A percentile compares a stretch with the other conserved stretches of the same genome.
phyloP scores from a whole-genome alignment of 2,329 filamentous ascomycete species.

The Lanzia echinophila region DNA sequence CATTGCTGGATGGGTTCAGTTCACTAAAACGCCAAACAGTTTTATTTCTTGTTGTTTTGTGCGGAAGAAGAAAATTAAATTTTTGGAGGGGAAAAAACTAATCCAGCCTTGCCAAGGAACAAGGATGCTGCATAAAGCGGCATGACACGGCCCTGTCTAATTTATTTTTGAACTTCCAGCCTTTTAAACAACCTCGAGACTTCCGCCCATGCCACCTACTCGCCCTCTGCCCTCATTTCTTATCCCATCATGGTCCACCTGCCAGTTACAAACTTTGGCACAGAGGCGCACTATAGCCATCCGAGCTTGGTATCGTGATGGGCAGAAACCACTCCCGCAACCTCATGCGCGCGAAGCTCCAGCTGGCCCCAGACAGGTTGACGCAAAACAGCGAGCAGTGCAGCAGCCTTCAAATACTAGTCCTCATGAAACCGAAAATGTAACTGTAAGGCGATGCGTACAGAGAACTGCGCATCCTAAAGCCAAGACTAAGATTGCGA shows the following conservation, averaged over 20 bases:
- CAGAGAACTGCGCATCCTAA: too few relatives aligned
- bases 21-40: neutral
- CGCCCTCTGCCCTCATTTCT: conserved; percentile 37
- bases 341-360: too few relatives aligned
- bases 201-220: conserved; percentile 34
- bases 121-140: neutral
- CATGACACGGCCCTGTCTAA: neutral
- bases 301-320: too few relatives aligned
- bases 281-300: too few relatives aligned
- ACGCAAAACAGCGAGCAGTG: too few relatives aligned
- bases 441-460: too few relatives aligned
- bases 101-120: neutral
- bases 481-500: too few relatives aligned
- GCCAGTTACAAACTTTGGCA: conserved; percentile 19
- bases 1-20: neutral
- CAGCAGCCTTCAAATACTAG: too few relatives aligned
- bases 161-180: conserved; percentile 5
- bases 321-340: too few relatives aligned
- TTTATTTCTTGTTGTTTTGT: neutral
- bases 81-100: neutral
- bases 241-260: conserved; percentile 34
- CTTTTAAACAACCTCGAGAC: neutral
- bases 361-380: too few relatives aligned
- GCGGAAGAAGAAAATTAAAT: neutral
- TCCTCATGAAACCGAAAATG: too few relatives aligned